These are phyloP conservation scores for Ceratocystiopsis sp. DNA, from an alignment of 2,329 filamentous ascomycete genomes.

Conservation along the genomic window DNA sequence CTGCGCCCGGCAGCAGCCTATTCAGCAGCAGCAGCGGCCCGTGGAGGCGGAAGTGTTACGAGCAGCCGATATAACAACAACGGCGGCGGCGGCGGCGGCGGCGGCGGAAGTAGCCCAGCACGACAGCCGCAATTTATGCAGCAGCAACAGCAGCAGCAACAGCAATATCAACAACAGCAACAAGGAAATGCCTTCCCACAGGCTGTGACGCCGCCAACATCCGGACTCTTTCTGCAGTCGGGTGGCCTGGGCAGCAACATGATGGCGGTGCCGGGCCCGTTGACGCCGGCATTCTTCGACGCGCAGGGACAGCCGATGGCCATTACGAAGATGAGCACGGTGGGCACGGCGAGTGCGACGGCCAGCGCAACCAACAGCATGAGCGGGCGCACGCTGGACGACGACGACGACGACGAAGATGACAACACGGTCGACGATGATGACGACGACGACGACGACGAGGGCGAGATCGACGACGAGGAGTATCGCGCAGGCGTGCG, in stretches of 20 bases:
- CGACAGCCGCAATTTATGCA: too few relatives aligned
- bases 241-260: background rate
- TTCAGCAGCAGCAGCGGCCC: slow-evolving; percentile 6
- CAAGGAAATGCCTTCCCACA: background rate
- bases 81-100: background rate
- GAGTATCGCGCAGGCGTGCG: slow-evolving; percentile 34
- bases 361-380: slow-evolving; percentile 69
- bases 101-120: slow-evolving; percentile 10
- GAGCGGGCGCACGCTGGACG: slow-evolving; percentile 12
- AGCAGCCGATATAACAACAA: slow-evolving; percentile 10
- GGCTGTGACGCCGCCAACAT: slow-evolving; percentile 34
- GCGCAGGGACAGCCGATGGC: slow-evolving; percentile 50
- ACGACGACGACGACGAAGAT: slow-evolving; percentile 28
- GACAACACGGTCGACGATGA: slow-evolving; percentile 29
- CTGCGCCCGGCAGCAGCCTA: slow-evolving; percentile 30
- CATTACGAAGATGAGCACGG: slow-evolving; percentile 68
- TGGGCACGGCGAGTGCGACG: slow-evolving; percentile 79
- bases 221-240: slow-evolving; percentile 8
- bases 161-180: too few relatives aligned
- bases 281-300: slow-evolving; percentile 64
- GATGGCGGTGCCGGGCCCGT: slow-evolving; percentile 14
- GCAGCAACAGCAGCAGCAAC: too few relatives aligned
- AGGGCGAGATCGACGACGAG: slow-evolving; percentile 35
- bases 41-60: slow-evolving; percentile 1
- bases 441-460: slow-evolving; percentile 36